Conservation (phyloP, 495 filamentous ascomycete genomes). For the Trichoderma erinaceum region DNA sequence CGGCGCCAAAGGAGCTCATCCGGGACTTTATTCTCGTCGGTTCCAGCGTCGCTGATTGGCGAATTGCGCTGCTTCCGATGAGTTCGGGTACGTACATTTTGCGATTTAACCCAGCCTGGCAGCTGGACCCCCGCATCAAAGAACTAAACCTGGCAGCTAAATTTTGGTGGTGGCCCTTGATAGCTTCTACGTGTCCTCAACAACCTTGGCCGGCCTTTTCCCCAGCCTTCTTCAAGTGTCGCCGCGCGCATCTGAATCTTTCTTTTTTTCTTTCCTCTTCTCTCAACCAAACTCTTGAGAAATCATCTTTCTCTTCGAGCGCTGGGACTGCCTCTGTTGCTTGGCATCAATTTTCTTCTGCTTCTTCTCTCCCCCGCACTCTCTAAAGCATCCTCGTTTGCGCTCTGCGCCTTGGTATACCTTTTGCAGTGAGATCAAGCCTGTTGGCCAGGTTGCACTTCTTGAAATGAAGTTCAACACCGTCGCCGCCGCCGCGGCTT, state of each 20-base stretch:
- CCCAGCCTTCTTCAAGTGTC: constrained; percentile 15
- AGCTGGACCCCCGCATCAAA: constrained; percentile 5
- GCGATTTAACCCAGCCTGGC: constrained; percentile 10
- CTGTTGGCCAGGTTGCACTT: constrained; percentile 15
- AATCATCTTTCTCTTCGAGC: constrained; percentile 34
- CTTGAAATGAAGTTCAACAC: constrained; percentile 68
- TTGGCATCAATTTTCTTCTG: constrained; percentile 19
- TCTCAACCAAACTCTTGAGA: constrained; percentile 15
- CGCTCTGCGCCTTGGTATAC: constrained; percentile 18
- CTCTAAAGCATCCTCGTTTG: constrained; percentile 4
- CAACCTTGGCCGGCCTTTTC: too few relatives aligned
- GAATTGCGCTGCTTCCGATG: neutral
- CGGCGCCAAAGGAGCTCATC: neutral
- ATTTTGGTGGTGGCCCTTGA: neutral
- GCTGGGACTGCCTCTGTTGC: constrained; percentile 34
- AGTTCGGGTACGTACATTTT: neutral
- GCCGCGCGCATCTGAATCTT: constrained; percentile 18
- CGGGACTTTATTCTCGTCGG: neutral
- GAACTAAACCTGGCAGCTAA: neutral
- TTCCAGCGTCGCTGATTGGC: neutral
- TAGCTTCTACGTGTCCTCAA: constrained; percentile 14
- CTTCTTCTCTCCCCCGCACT: constrained; percentile 17
- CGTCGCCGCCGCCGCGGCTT: constrained; percentile 61
- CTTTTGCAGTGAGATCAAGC: neutral
- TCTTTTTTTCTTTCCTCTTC: constrained; percentile 27